Conservation (phyloP, 2,329 filamentous ascomycete species). For the Volutella citrinella region DNA sequence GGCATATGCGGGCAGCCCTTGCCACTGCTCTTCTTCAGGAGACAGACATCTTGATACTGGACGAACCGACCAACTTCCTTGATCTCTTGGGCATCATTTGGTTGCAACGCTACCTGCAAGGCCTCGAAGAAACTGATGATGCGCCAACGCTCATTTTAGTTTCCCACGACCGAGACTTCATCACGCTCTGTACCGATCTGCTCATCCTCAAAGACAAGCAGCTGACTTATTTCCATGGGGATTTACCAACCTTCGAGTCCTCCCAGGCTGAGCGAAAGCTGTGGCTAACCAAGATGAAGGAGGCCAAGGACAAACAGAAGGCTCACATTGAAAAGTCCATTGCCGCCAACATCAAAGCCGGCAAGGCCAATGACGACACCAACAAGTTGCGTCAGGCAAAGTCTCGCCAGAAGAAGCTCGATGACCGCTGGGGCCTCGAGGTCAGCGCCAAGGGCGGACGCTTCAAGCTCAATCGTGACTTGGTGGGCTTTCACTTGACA, state of each 20-base stretch:
- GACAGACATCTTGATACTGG: constrained; percentile 75
- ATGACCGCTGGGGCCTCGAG: constrained; percentile 76
- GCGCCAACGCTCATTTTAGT: constrained; percentile 72
- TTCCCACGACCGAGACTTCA: constrained; percentile 81
- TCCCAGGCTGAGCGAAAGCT: constrained; percentile 65
- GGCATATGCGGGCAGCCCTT: constrained; percentile 68
- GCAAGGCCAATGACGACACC: constrained; percentile 74
- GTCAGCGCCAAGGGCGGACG: constrained; percentile 67
- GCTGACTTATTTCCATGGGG: constrained; percentile 72
- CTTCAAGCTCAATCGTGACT: constrained; percentile 79
- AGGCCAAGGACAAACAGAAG: constrained; percentile 76
- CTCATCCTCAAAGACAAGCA: constrained; percentile 71
- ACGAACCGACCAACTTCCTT: constrained; percentile 85
- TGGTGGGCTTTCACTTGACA: constrained; percentile 58
- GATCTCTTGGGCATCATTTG: constrained; percentile 82
- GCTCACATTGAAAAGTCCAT: constrained; percentile 80
- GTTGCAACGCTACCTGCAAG: constrained; percentile 70
- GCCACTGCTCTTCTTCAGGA: constrained; percentile 67
- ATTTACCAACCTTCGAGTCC: constrained; percentile 68
- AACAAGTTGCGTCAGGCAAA: constrained; percentile 86
- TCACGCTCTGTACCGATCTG: constrained; percentile 73
- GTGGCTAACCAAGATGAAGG: constrained; percentile 72
- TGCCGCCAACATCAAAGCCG: constrained; percentile 68
- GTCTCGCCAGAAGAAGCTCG: constrained; percentile 78
- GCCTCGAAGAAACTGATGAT: constrained; percentile 47